Conservation (phyloP, 2,329 filamentous ascomycete genomes). For the Lachnellula cervina region DNA sequence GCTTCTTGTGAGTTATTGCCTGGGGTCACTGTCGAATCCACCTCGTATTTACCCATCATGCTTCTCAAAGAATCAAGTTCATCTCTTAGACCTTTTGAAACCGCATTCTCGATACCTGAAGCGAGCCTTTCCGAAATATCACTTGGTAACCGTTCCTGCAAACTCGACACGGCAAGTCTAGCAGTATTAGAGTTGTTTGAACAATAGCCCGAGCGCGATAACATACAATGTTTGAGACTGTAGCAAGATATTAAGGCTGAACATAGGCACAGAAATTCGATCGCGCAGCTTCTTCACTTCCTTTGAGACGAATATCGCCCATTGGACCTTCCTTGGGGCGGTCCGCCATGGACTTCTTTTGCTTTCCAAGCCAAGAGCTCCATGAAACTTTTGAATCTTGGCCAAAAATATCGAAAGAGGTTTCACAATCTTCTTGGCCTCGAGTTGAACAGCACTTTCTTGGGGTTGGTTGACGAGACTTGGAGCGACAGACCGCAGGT, state of each 20-base stretch:
- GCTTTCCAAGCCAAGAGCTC: no score
- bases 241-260: conserved; percentile 1
- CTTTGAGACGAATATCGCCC: not conserved
- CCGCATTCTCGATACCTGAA: no score
- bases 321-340: not conserved
- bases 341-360: not conserved
- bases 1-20: no score
- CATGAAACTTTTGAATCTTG: not conserved
- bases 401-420: not conserved
- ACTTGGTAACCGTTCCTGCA: no score
- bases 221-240: conserved; percentile 2
- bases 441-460: not conserved
- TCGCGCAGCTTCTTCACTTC: conserved; percentile 1
- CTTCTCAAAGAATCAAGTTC: no score
- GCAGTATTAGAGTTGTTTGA: no score
- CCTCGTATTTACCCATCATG: no score
- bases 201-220: no score
- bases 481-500: not conserved
- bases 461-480: not conserved
- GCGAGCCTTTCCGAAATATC: no score
- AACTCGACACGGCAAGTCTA: no score
- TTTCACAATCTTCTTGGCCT: not conserved
- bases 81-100: no score
- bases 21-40: no score
- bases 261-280: conserved; percentile 2